Evolutionary conservation across 2,329 filamentous ascomycete genomes (phyloP), one percentile per base, ranked within the genome.

Genomic region (Scolecobasidium constrictum): DNA sequence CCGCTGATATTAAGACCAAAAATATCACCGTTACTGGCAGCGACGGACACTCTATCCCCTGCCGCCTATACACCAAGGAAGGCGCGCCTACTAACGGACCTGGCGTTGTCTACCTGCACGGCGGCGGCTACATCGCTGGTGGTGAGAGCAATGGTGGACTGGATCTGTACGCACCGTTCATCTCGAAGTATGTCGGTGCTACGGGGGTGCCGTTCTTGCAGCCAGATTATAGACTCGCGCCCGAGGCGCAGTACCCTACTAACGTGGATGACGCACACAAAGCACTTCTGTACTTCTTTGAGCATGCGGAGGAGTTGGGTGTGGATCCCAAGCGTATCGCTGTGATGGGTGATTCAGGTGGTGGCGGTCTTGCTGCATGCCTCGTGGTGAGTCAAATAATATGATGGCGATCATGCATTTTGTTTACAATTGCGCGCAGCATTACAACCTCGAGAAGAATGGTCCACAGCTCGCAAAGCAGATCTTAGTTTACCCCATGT

Each of bases 401-500:
- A n/a, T n/a, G n/a, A n/a, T n/a, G n/a, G n/a, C n/a, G n/a, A n/a
- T n/a, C n/a, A n/a, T n/a, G n/a, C n/a, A n/a, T n/a, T n/a, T n/a
- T n/a, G n/a, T n/a, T n/a, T n/a, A n/a, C n/a, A n/a, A n/a, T n/a
- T n/a, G n/a, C n/a, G 9, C 26, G 26, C 26, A 31, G 26, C 49
- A 69, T 37, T 46, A 23, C 53, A 64, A 46, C 63, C 63, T 5
- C 52, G 63, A 16, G 60, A 66, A 39, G 9, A 43, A 52, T 4
- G 49, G 45, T 35, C 63, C 51, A 43, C 53, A 49, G 31, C 48
- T 61, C 43, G 60, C 52, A 33, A 64, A 60, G 52, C 61, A 68
- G 52, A 56, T 71, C 35, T 57, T 71, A 9, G 54, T 66, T 36
- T 65, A 65, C 38, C 67, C 65, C 3, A 71, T 71, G 67, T 53